A percentile compares a stretch with the other conserved stretches of the same genome.
phyloP scores from a whole-genome alignment of 2,329 filamentous ascomycete genomes.

The Colletotrichum chrysophilum region DNA sequence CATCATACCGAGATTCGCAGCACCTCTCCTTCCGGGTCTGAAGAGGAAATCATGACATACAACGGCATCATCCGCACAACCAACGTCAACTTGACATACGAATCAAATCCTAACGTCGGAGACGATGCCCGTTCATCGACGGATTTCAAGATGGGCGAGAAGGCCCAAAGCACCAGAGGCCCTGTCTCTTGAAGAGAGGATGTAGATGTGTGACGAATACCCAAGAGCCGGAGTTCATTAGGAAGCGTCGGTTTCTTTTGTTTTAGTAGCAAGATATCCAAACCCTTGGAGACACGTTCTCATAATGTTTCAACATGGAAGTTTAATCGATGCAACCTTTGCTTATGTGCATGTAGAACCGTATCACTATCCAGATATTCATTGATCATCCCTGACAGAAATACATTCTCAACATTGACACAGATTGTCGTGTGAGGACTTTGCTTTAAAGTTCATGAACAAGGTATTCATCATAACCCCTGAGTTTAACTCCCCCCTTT shows the following conservation, averaged over 20 bases:
- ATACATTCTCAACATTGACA: rapidly evolving
- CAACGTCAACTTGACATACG: conserved; percentile 26
- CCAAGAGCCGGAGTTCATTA: not conserved
- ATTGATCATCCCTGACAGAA: not conserved
- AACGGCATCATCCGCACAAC: conserved; percentile 43
- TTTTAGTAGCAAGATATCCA: not conserved
- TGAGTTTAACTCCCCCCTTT: not conserved
- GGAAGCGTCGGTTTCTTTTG: not conserved
- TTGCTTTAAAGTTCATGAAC: not conserved
- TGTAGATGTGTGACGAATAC: not conserved
- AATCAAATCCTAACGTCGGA: not conserved
- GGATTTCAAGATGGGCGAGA: not conserved
- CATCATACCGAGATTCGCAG: conserved; percentile 37
- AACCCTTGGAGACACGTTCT: not conserved
- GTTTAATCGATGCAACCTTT: not conserved
- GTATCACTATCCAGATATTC: rapidly evolving
- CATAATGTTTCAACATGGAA: not conserved
- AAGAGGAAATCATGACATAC: conserved; percentile 45
- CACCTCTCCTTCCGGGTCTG: conserved; percentile 35
- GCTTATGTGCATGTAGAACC: not conserved
- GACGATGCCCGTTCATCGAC: not conserved
- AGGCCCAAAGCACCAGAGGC: not conserved
- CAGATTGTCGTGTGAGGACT: not conserved
- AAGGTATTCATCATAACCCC: not conserved
- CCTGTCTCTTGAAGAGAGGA: not conserved